These are phyloP conservation scores for Henckelia pumila DNA, from an alignment of 257 asterid genomes.

Conservation along the genomic window DNA sequence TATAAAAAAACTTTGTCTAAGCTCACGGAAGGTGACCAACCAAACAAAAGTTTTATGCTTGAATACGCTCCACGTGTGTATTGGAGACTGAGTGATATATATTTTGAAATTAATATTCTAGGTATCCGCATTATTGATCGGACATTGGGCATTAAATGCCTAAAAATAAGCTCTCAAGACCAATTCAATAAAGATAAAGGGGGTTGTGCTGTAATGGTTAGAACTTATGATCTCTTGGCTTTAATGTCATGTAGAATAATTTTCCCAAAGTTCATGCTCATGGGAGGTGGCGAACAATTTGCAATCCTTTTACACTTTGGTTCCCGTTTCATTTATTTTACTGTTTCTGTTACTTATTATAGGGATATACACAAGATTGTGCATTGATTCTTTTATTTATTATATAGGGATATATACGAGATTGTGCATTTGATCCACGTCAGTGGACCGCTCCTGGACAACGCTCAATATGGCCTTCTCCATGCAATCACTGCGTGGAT, in stretches of 20 bases:
- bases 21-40: background rate
- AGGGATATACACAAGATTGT: background rate
- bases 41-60: too few relatives aligned
- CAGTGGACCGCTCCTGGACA: constrained; percentile 98
- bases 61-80: background rate
- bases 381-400: constrained; percentile 19
- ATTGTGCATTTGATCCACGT: constrained; percentile 74
- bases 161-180: background rate
- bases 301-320: background rate
- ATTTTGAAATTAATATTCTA: background rate
- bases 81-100: too few relatives aligned
- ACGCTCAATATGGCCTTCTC: constrained; percentile 58
- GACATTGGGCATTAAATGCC: background rate
- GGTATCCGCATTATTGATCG: background rate
- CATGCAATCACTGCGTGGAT: constrained; percentile 67
- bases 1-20: too few relatives aligned
- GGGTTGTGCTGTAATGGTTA: background rate
- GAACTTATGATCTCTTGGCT: background rate
- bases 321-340: background rate
- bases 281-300: background rate
- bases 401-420: constrained; percentile 65
- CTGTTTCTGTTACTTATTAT: background rate
- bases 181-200: background rate
- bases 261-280: background rate
- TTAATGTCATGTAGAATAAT: background rate